phyloP scores from a whole-genome alignment of 202 grass and related monocot genomes.

The Brachypodium distachyon region DNA sequence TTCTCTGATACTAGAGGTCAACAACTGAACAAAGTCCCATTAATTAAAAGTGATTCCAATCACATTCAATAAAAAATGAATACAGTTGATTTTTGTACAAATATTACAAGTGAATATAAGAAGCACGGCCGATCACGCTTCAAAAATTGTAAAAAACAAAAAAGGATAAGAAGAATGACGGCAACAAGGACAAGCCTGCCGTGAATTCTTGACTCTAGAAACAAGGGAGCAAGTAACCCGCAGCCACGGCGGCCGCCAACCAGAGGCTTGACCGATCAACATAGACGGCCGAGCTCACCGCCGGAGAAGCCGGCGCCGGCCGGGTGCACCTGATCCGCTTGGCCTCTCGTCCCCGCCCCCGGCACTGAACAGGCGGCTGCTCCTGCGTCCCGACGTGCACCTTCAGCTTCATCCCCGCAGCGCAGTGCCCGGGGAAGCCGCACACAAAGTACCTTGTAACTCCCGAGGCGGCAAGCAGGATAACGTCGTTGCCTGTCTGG shows the following conservation, averaged over 20 bases:
- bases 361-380: neutral
- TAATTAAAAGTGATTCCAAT: too few relatives aligned
- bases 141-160: neutral
- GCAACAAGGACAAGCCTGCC: too few relatives aligned
- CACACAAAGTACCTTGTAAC: constrained; percentile 59
- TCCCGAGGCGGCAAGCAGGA: constrained; percentile 15
- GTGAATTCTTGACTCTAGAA: too few relatives aligned
- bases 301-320: neutral
- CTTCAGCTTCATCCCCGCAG: constrained; percentile 35
- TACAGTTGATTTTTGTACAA: too few relatives aligned
- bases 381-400: neutral
- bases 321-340: too few relatives aligned
- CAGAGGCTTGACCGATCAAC: too few relatives aligned
- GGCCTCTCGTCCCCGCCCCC: too few relatives aligned
- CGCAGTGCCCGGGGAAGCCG: constrained; percentile 21
- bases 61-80: too few relatives aligned
- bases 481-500: constrained; percentile 17
- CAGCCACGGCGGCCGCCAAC: too few relatives aligned
- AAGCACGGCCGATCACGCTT: neutral
- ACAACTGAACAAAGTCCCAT: too few relatives aligned
- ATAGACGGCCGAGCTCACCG: constrained; percentile 8
- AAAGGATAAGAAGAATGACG: neutral
- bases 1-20: too few relatives aligned
- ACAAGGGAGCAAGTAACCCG: neutral
- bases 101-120: too few relatives aligned